Evolutionary conservation across 23 red algal genomes (phyloP).

Genomic region (Gracilaria gracilis): DNA sequence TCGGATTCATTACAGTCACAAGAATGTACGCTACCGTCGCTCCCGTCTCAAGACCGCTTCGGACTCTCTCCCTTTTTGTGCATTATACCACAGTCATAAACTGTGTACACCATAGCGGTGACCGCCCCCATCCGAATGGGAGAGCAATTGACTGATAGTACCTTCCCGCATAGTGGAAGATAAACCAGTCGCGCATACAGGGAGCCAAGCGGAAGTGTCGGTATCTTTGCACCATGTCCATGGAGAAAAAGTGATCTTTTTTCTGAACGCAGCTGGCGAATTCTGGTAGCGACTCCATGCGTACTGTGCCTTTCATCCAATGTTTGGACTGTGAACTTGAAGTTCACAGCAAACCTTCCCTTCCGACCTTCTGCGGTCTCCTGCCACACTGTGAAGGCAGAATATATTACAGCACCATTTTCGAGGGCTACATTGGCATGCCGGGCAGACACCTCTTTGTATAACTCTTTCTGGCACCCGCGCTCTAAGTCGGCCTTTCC

Average conservation of each 20-base stretch:
- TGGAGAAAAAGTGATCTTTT: conserved; percentile 10
- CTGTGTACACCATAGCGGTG: conserved; percentile 17
- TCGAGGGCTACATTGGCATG: neutral
- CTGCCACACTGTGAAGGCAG: conserved; percentile 47
- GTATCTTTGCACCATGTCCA: conserved; percentile 52
- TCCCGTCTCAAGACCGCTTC: no score
- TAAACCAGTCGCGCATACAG: conserved; percentile 48
- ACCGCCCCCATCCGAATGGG: conserved; percentile 34
- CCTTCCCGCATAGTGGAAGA: conserved; percentile 33
- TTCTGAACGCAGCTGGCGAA: conserved; percentile 8
- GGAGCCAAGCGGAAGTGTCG: conserved; percentile 35
- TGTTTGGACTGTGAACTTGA: conserved; percentile 32
- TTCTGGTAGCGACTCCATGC: conserved; percentile 30
- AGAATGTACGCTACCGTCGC: no score
- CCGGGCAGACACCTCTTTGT: neutral
- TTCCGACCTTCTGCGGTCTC: neutral
- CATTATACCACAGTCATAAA: conserved; percentile 41
- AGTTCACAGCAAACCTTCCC: conserved; percentile 4
- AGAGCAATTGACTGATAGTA: conserved; percentile 30
- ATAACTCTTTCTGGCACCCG: neutral
- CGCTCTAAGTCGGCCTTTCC: neutral
- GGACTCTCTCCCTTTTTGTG: no score
- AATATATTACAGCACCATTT: neutral
- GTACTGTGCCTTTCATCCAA: neutral
- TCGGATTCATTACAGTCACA: neutral